These are phyloP conservation scores for Forsythia suspensa DNA, from an alignment of 257 asterid genomes.

Conservation along the genomic window DNA sequence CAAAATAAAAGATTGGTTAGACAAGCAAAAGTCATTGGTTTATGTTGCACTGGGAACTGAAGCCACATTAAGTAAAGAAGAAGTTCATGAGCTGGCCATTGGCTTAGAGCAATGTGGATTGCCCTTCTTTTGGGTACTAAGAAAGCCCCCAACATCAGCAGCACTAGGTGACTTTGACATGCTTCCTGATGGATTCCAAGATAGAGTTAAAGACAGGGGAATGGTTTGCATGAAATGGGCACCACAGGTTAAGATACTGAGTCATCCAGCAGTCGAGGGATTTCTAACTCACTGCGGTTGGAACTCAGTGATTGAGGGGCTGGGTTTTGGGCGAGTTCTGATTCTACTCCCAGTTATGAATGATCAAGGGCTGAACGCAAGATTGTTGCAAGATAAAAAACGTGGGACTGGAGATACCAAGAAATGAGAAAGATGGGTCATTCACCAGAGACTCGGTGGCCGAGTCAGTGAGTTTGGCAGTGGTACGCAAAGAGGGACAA, in stretches of 20 bases:
- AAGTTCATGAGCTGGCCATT: conserved; percentile 55
- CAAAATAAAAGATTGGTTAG: conserved; percentile 53
- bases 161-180: conserved; percentile 22
- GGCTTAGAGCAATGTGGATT: conserved; percentile 64
- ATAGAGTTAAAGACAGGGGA: conserved; percentile 41
- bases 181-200: conserved; percentile 58
- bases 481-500: conserved; percentile 59
- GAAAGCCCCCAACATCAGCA: conserved; percentile 34
- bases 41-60: conserved; percentile 92
- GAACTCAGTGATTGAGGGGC: conserved; percentile 81
- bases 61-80: conserved; percentile 44
- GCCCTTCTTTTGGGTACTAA: conserved; percentile 82
- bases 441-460: conserved; percentile 62
- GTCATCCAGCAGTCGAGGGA: conserved; percentile 60
- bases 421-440: conserved; percentile 53
- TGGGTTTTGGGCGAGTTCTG: conserved; percentile 60
- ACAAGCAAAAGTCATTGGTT: conserved; percentile 46
- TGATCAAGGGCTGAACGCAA: conserved; percentile 82
- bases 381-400: conserved; percentile 62
- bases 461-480: conserved; percentile 44
- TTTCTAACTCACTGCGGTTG: conserved; percentile 88
- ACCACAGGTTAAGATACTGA: conserved; percentile 68
- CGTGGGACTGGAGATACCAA: conserved; percentile 73
- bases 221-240: conserved; percentile 57
- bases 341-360: conserved; percentile 77